These are phyloP conservation scores for Ajuga reptans DNA, from an alignment of 305 asterid genomes.

Conservation along the genomic window DNA sequence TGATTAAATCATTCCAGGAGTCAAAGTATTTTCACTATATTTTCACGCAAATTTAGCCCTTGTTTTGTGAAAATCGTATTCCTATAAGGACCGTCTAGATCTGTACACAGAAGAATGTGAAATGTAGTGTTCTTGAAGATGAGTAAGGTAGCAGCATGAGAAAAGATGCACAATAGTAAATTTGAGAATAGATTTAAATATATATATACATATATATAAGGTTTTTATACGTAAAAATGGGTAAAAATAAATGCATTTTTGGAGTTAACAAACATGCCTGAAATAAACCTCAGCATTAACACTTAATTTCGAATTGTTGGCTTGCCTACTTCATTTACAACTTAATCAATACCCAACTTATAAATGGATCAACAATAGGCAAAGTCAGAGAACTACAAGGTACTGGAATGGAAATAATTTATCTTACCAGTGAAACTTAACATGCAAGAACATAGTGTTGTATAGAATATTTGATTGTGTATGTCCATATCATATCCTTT, in stretches of 20 bases:
- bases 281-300: slow-evolving; percentile 7
- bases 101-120: neutral
- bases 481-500: slow-evolving; percentile 97
- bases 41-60: neutral
- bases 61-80: neutral
- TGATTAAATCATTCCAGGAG: neutral
- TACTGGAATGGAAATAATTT: slow-evolving; percentile 1
- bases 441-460: slow-evolving; percentile 88
- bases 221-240: neutral
- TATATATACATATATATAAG: neutral
- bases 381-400: slow-evolving; percentile 6
- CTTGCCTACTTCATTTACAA: neutral
- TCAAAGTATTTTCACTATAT: neutral
- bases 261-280: neutral
- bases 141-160: neutral
- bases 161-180: neutral
- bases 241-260: neutral
- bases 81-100: neutral
- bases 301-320: neutral
- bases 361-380: slow-evolving; percentile 1
- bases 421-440: slow-evolving; percentile 77
- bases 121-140: neutral
- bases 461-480: slow-evolving; percentile 93
- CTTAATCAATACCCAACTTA: neutral
- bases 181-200: neutral